Percentiles rank a stretch among this genome's conserved stretches.
These are phyloP conservation scores for Suillus spraguei DNA, from an alignment of 768 basidiomycete genomes.

Conservation along the genomic window DNA sequence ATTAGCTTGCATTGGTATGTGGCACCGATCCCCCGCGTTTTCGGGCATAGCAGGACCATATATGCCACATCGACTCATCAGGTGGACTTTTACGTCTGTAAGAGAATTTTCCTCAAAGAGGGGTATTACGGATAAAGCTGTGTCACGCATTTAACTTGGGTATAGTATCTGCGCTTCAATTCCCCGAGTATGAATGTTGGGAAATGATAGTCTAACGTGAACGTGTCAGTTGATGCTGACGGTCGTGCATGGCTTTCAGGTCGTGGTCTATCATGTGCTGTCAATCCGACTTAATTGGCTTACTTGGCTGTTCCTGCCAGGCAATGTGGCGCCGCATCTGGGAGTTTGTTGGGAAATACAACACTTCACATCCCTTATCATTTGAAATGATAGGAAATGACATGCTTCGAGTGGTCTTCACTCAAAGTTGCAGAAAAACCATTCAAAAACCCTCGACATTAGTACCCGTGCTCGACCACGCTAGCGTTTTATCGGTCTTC, in stretches of 20 bases:
- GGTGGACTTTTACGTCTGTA: constrained; percentile 15
- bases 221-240: constrained; percentile 9
- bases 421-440: not conserved
- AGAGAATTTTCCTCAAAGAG: not conserved
- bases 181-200: not conserved
- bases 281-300: not conserved
- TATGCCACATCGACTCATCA: constrained; percentile 20
- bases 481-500: not conserved
- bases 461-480: not conserved
- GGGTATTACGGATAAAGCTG: not conserved
- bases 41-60: constrained; percentile 17
- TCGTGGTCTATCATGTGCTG: constrained; percentile 2
- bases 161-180: not conserved
- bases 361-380: not conserved
- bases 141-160: not conserved
- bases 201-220: constrained; percentile 9
- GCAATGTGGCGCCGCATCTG: constrained; percentile 4
- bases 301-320: not conserved
- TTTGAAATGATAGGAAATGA: not conserved
- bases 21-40: not conserved
- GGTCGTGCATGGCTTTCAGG: not conserved
- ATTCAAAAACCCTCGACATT: no score
- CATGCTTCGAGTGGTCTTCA: not conserved
- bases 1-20: not conserved
- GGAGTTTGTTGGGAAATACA: not conserved